A percentile compares a stretch with the other conserved stretches of the same genome.
phyloP scores from a whole-genome alignment of 805 yeast species.

The Monosporozyma servazzii region DNA sequence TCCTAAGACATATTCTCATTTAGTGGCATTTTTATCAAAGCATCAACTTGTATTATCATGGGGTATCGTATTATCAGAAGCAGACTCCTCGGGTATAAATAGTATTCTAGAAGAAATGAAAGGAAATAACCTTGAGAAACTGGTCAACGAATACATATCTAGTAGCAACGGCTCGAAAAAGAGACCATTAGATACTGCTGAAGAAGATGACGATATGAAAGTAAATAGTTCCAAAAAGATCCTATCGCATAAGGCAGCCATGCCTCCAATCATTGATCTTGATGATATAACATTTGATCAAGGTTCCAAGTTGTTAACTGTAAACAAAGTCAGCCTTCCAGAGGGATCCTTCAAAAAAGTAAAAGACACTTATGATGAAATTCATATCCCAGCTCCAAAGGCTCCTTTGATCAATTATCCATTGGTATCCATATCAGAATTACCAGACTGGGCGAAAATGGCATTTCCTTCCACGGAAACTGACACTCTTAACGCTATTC shows the following conservation, averaged over 20 bases:
- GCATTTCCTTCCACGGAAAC: conserved; percentile 69
- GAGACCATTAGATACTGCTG: conserved; percentile 3
- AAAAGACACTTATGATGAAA: conserved; percentile 72
- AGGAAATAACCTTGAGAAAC: conserved; percentile 31
- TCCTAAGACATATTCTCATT: conserved; percentile 35
- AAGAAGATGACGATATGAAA: conserved; percentile 1
- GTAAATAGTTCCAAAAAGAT: conserved; percentile 12
- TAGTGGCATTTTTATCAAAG: conserved; percentile 40
- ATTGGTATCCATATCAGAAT: conserved; percentile 45
- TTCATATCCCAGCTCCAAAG: conserved; percentile 82
- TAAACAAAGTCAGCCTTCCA: conserved; percentile 64
- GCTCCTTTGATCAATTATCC: conserved; percentile 34
- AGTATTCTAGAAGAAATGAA: conserved; percentile 37
- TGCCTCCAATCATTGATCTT: conserved; percentile 44
- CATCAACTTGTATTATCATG: conserved; percentile 47
- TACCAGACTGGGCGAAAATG: conserved; percentile 76
- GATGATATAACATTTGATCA: conserved; percentile 58
- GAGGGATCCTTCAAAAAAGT: conserved; percentile 72
- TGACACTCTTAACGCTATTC: conserved; percentile 64
- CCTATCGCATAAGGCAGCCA: conserved; percentile 16
- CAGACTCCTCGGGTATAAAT: conserved; percentile 27
- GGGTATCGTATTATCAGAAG: conserved; percentile 40
- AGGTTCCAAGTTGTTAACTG: conserved; percentile 60
- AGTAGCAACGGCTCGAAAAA: conserved; percentile 1
- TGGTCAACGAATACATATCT: conserved; percentile 37